These are phyloP conservation scores for Colletotrichum spaethianum DNA, from an alignment of 2,329 filamentous ascomycete genomes.

Conservation along the genomic window DNA sequence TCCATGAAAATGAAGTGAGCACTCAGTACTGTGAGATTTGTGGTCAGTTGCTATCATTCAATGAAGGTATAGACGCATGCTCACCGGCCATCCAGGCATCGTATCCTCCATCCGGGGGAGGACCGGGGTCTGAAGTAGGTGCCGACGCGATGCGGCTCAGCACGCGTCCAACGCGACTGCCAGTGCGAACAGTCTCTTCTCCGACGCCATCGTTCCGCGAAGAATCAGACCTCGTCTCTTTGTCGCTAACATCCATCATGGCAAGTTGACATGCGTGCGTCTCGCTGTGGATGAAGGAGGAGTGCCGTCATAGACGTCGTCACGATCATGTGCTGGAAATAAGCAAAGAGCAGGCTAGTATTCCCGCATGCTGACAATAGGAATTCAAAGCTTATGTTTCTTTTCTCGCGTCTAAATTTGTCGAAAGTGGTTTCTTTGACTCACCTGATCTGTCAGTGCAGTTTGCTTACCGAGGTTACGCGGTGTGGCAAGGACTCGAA, in stretches of 20 bases:
- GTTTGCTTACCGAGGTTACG: constrained; percentile 7
- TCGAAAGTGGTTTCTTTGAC: not conserved
- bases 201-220: constrained; percentile 20
- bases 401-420: not conserved
- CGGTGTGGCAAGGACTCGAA: not conserved
- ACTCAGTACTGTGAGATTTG: not conserved
- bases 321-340: not conserved
- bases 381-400: not conserved
- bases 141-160: constrained; percentile 35
- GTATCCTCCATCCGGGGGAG: constrained; percentile 35
- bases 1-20: constrained; percentile 40
- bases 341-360: not conserved
- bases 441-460: not conserved
- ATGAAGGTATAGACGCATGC: not conserved
- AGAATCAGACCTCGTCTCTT: constrained; percentile 35
- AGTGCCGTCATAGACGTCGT: constrained; percentile 10
- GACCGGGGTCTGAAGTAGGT: constrained; percentile 21
- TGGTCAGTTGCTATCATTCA: not conserved
- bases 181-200: not conserved
- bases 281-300: not conserved
- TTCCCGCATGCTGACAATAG: not conserved
- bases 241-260: constrained; percentile 20
- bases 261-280: not conserved
- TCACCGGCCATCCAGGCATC: constrained; percentile 37
- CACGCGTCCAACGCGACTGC: constrained; percentile 30